Percentiles rank a stretch among this genome's conserved stretches.
phyloP scores from a whole-genome alignment of 2,329 filamentous ascomycete genomes.

The Penicillium sp. region DNA sequence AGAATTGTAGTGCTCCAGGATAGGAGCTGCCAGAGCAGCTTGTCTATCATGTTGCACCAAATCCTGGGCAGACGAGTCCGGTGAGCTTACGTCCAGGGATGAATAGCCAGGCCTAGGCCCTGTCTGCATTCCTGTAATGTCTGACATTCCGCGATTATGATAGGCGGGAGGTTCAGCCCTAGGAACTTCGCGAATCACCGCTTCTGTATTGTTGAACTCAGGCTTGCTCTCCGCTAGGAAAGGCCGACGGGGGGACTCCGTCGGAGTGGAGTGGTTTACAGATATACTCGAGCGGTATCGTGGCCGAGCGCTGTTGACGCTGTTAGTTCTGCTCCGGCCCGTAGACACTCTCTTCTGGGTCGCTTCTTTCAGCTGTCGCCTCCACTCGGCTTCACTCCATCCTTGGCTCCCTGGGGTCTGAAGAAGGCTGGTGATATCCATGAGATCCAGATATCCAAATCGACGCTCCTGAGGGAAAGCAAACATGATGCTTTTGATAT shows the following conservation, averaged over 20 bases:
- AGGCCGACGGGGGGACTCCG: slow-evolving; percentile 25
- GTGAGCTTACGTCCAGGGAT: slow-evolving; percentile 29
- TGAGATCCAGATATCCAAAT: slow-evolving; percentile 86
- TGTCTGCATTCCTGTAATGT: slow-evolving; percentile 28
- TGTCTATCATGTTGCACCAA: slow-evolving; percentile 25
- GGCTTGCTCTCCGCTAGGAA: slow-evolving; percentile 19
- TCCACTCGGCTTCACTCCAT: slow-evolving; percentile 90
- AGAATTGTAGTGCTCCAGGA: slow-evolving; percentile 41
- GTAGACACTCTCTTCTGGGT: slow-evolving; percentile 58
- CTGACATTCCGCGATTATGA: slow-evolving; percentile 34
- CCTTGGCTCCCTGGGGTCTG: slow-evolving; percentile 70
- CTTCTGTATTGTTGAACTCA: slow-evolving; percentile 36
- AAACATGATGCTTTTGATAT: slow-evolving; percentile 93
- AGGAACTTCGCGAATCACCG: slow-evolving; percentile 31
- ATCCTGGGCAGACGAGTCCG: slow-evolving; percentile 40
- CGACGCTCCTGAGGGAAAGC: slow-evolving; percentile 87
- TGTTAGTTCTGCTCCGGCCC: slow-evolving; percentile 46
- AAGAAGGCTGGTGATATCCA: slow-evolving; percentile 81
- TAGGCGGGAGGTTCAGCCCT: slow-evolving; percentile 22
- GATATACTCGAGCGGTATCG: slow-evolving; percentile 40
- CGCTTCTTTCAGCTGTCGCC: slow-evolving; percentile 81
- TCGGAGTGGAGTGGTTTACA: slow-evolving; percentile 35
- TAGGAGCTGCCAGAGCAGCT: slow-evolving; percentile 23
- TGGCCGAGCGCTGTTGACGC: slow-evolving; percentile 58
- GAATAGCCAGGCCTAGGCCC: slow-evolving; percentile 12